phyloP scores from a whole-genome alignment of 352 stramenopile species.

The Globisporangium cystogenes region DNA sequence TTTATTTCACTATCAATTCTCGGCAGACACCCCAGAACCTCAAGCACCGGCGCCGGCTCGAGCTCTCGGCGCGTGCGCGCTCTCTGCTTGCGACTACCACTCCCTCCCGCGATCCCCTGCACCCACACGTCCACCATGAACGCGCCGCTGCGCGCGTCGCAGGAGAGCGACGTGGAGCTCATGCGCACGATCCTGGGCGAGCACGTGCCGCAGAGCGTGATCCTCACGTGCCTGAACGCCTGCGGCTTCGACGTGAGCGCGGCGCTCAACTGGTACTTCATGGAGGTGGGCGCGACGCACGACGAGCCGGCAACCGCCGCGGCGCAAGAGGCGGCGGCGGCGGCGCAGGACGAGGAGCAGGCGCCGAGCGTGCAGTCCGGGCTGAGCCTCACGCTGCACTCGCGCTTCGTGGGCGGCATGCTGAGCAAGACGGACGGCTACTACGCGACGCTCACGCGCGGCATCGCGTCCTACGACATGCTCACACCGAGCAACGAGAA shows the following conservation, averaged over 20 bases:
- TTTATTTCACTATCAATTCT: not conserved
- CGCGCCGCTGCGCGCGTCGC: conserved; percentile 12
- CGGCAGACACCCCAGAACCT: not conserved
- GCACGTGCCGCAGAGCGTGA: conserved; percentile 79
- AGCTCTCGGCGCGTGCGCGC: too few species aligned
- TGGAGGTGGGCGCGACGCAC: conserved; percentile 41
- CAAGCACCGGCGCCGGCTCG: not conserved
- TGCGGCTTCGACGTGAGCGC: conserved; percentile 81
- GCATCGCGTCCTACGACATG: conserved; percentile 72
- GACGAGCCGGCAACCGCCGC: conserved; percentile 2
- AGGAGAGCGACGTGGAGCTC: conserved; percentile 74
- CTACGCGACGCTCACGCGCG: conserved; percentile 74
- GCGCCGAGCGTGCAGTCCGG: conserved; percentile 58
- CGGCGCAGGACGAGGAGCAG: conserved; percentile 1
- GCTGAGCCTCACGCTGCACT: conserved; percentile 70
- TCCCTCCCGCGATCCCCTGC: too few species aligned
- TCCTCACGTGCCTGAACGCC: conserved; percentile 78
- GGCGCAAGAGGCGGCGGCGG: not conserved
- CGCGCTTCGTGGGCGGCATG: conserved; percentile 62
- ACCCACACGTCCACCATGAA: not conserved
- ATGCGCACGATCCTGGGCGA: conserved; percentile 87
- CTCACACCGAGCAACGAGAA: conserved; percentile 82
- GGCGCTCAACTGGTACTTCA: conserved; percentile 87
- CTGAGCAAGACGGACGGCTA: conserved; percentile 84
- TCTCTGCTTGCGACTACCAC: too few species aligned